phyloP scores from a whole-genome alignment of 139 green algal genomes.

The Diplosphaera chodatii region DNA sequence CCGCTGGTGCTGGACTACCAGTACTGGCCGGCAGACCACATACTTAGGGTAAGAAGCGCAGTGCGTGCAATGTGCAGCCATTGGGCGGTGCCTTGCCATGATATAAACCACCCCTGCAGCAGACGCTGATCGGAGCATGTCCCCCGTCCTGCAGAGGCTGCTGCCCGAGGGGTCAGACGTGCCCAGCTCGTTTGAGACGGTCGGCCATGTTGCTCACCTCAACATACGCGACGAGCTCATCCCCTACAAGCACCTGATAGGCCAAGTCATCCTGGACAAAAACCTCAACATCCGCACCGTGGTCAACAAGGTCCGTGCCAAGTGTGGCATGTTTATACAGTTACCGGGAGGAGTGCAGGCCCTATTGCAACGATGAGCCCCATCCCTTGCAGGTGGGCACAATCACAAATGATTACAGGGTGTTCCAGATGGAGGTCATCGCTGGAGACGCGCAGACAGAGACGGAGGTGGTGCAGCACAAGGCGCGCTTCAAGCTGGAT shows the following conservation, averaged over 20 bases:
- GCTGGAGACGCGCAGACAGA: constrained; percentile 57
- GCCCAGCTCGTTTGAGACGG: constrained; percentile 85
- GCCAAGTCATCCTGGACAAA: constrained; percentile 89
- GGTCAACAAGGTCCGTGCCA: constrained; percentile 81
- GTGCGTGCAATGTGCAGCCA: too few species aligned
- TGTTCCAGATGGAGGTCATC: constrained; percentile 92
- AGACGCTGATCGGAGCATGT: too few species aligned
- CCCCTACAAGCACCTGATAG: constrained; percentile 75
- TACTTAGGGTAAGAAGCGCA: constrained; percentile 12
- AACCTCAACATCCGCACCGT: constrained; percentile 85
- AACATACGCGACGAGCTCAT: constrained; percentile 87
- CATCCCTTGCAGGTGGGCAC: constrained; percentile 36
- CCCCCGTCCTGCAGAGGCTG: constrained; percentile 53
- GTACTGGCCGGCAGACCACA: constrained; percentile 42
- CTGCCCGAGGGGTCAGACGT: constrained; percentile 74
- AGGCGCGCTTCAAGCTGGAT: constrained; percentile 79
- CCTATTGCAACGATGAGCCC: too few species aligned
- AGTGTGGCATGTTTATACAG: too few species aligned
- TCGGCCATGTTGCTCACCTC: constrained; percentile 95
- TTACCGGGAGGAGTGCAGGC: too few species aligned
- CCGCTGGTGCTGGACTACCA: constrained; percentile 54
- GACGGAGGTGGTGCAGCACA: constrained; percentile 73
- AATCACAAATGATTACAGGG: constrained; percentile 92
- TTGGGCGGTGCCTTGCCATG: too few species aligned
- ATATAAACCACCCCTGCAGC: too few species aligned